Evolutionary conservation across 495 filamentous ascomycete genomes (phyloP).

Genomic region (Hypoxylon trugodes): DNA sequence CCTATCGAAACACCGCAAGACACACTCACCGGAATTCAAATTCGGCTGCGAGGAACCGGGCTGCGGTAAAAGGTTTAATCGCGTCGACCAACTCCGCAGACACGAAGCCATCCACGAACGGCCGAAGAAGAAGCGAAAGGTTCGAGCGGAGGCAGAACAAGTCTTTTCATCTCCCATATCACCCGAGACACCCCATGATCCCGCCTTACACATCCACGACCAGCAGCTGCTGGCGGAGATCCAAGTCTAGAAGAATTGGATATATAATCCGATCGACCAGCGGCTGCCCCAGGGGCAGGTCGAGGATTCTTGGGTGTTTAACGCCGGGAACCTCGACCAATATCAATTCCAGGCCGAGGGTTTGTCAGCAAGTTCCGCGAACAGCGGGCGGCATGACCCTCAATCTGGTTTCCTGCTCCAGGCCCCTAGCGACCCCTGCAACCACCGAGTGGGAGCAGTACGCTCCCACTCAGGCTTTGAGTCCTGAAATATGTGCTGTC

Average conservation of each 20-base stretch:
- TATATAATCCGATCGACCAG: background rate
- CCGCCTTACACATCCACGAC: background rate
- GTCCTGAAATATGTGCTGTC: too few species aligned
- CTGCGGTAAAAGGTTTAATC: slow-evolving; percentile 63
- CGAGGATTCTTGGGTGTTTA: background rate
- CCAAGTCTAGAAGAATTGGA: slow-evolving; percentile 15
- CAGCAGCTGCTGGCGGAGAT: slow-evolving; percentile 6
- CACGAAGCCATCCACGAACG: slow-evolving; percentile 53
- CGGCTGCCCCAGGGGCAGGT: background rate
- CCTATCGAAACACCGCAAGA: slow-evolving; percentile 62
- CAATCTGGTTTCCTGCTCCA: too few species aligned
- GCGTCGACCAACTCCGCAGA: slow-evolving; percentile 62
- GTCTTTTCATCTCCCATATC: slow-evolving; percentile 2
- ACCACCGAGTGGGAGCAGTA: too few species aligned
- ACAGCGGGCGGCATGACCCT: too few species aligned
- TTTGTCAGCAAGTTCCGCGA: too few species aligned
- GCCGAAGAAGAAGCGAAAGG: slow-evolving; percentile 23
- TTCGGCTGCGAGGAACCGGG: slow-evolving; percentile 56
- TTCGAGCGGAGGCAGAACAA: slow-evolving; percentile 1
- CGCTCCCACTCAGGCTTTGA: too few species aligned
- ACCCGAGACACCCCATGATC: slow-evolving; percentile 8
- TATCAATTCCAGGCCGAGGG: too few species aligned
- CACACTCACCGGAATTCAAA: slow-evolving; percentile 58
- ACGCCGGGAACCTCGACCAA: too few species aligned
- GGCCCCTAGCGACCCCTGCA: too few species aligned